Evolutionary conservation across 768 basidiomycete genomes (phyloP), one percentile per base, ranked within the genome.

Genomic region (Tulasnella sp.): DNA sequence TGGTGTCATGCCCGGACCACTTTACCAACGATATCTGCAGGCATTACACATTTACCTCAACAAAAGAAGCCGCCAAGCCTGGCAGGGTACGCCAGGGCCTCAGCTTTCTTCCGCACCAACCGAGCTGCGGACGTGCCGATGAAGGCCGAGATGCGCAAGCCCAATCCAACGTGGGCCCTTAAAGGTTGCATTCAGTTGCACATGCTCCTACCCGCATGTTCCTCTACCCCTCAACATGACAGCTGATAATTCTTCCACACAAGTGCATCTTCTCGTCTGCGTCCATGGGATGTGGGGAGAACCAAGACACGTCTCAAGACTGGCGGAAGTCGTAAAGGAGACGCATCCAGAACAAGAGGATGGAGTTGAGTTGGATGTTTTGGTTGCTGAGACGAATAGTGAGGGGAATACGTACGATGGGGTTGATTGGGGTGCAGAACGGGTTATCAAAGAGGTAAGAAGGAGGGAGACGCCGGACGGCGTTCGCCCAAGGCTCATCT

Each of bases 371-470:
- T 86, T 95, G 9, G 88, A 89, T 48, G 86, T 93, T 35, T 83
- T 93, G 23, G 82, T 89, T 0, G 88, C 93, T 2, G 85, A 92
- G 81, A 88, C 91, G 5, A 92, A 93, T 82, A 82, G 85, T n/a
- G 89, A 89, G 39, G 88, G 90, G 75, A 26, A 73, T 13, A 93
- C 92, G 1, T 94, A 94, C 81, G 93, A 95, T 80, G 93, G 93
- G 0, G 88, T 95, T 35, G 93, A 95, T 82, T 92, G 92, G 89
- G 91, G 93, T 78, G 92, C 90, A 48, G 92, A 94, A 84, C 86
- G 94, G 44, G 89, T 95, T 48, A 89, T 93, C 5, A 85, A 90
- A 79, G 94, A 96, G 89, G 93, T 93, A 13, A 75, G 51, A 86
- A 81, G 3, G 10, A 51, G 10, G 20, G 86, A 81, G 40, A 1